Percentiles rank a stretch among this genome's conserved stretches.
Evolutionary conservation across 352 stramenopile genomes (phyloP).

Genomic region (Phytophthora sp.): DNA sequence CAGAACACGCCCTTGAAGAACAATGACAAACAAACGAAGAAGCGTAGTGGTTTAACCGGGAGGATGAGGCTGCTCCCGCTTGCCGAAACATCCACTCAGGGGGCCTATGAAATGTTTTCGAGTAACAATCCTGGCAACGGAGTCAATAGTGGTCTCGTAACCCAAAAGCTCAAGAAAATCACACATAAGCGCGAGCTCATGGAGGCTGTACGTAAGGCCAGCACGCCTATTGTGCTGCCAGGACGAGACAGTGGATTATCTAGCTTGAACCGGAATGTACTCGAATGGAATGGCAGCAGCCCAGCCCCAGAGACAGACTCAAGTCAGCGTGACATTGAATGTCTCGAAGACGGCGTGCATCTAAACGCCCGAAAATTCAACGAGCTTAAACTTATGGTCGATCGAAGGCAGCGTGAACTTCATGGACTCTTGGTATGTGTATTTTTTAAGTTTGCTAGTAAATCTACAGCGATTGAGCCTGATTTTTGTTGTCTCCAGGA

Average conservation of each 20-base stretch:
- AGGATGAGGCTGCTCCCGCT: slow-evolving; percentile 62
- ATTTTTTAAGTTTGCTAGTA: neutral
- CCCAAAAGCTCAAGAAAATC: slow-evolving; percentile 72
- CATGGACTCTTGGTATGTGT: slow-evolving; percentile 53
- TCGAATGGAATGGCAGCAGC: slow-evolving; percentile 28
- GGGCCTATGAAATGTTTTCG: slow-evolving; percentile 35
- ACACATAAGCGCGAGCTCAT: slow-evolving; percentile 79
- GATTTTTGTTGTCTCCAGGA: slow-evolving; percentile 46
- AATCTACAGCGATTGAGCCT: no score
- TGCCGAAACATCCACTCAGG: slow-evolving; percentile 36
- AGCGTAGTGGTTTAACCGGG: slow-evolving; percentile 47
- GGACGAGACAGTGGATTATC: slow-evolving; percentile 41
- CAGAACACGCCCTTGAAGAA: slow-evolving; percentile 39
- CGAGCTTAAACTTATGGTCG: slow-evolving; percentile 72
- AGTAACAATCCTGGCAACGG: slow-evolving; percentile 42
- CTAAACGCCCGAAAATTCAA: slow-evolving; percentile 82
- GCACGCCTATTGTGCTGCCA: slow-evolving; percentile 66
- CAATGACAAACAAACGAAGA: slow-evolving; percentile 55
- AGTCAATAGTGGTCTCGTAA: slow-evolving; percentile 24
- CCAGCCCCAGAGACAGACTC: slow-evolving; percentile 47
- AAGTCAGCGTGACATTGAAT: slow-evolving; percentile 63
- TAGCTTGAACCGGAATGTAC: slow-evolving; percentile 35
- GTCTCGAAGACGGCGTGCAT: slow-evolving; percentile 74
- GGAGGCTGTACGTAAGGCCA: slow-evolving; percentile 79
- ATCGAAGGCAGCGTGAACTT: slow-evolving; percentile 70